Evolutionary conservation across 2,329 filamentous ascomycete genomes (phyloP).

Genomic region (Ophiosphaerella herpotricha): DNA sequence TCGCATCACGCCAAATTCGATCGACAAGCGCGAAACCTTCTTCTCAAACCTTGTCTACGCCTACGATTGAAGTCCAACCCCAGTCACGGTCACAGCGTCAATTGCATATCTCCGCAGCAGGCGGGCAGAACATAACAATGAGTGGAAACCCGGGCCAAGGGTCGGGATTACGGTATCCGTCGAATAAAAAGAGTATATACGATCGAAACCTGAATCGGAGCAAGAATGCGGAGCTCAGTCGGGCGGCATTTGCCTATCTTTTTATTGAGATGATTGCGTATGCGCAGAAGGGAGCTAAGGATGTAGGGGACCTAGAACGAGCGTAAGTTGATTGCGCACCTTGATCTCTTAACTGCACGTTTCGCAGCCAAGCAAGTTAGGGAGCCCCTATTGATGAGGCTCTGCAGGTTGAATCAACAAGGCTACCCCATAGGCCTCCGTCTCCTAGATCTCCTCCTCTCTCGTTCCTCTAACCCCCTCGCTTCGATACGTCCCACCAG

Average conservation of each 20-base stretch:
- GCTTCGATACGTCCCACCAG: constrained; percentile 72
- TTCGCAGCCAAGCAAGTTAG: background rate
- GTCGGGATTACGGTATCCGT: constrained; percentile 78
- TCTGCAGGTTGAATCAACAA: constrained; percentile 76
- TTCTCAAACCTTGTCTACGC: constrained; percentile 5
- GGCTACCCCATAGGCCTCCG: constrained; percentile 93
- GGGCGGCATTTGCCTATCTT: constrained; percentile 92
- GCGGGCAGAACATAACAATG: constrained; percentile 25
- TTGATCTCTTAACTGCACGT: background rate
- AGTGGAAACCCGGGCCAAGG: constrained; percentile 30
- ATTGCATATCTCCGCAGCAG: constrained; percentile 7
- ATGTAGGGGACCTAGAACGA: constrained; percentile 92
- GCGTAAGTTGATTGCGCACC: constrained; percentile 59
- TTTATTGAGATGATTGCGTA: constrained; percentile 97
- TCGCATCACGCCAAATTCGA: constrained; percentile 15
- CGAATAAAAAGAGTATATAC: constrained; percentile 96
- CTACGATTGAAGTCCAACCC: constrained; percentile 8
- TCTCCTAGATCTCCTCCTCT: constrained; percentile 91
- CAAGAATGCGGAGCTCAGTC: constrained; percentile 85
- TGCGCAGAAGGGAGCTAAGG: constrained; percentile 86
- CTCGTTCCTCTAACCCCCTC: constrained; percentile 58
- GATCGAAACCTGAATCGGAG: constrained; percentile 91
- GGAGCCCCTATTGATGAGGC: background rate
- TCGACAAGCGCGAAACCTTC: constrained; percentile 6
- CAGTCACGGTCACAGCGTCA: constrained; percentile 7